Percentiles rank a stretch among this genome's conserved stretches.
Conservation (phyloP, 305 asterid species). For the Solanum hybrid region DNA sequence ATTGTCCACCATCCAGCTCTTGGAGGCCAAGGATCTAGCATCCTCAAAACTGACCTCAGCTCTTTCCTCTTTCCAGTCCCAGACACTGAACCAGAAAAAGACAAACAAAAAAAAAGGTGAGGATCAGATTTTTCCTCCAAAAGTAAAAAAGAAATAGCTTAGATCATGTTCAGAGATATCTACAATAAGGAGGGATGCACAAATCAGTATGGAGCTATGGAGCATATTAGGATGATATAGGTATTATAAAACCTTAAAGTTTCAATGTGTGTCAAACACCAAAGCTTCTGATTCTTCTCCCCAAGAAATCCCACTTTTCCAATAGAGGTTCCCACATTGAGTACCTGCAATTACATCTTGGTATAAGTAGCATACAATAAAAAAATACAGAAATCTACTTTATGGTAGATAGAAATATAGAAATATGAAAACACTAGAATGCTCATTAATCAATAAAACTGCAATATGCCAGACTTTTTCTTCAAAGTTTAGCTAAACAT, state of each 20-base stretch:
- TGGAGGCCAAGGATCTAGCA: slow-evolving; percentile 75
- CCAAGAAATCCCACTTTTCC: slow-evolving; percentile 89
- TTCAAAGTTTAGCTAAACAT: neutral
- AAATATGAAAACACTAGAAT: neutral
- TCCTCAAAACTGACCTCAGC: slow-evolving; percentile 61
- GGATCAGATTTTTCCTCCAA: neutral
- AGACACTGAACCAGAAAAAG: slow-evolving; percentile 37
- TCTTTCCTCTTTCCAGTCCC: slow-evolving; percentile 70
- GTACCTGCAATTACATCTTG: slow-evolving; percentile 35
- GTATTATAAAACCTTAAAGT: slow-evolving; percentile 59
- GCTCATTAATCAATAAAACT: neutral
- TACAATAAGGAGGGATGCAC: neutral
- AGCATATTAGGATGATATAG: neutral
- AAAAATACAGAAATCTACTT: neutral
- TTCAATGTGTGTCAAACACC: slow-evolving; percentile 93
- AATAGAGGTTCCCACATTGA: slow-evolving; percentile 85
- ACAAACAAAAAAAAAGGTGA: neutral
- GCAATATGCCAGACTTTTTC: neutral
- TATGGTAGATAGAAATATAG: neutral
- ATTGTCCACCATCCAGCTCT: slow-evolving; percentile 58
- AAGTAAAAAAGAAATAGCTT: neutral
- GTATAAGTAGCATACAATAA: neutral
- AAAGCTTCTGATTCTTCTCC: slow-evolving; percentile 48
- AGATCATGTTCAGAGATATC: neutral
- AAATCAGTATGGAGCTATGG: neutral